These are phyloP conservation scores for Populus alba DNA, from an alignment of 345 rosid genomes.

Conservation along the genomic window DNA sequence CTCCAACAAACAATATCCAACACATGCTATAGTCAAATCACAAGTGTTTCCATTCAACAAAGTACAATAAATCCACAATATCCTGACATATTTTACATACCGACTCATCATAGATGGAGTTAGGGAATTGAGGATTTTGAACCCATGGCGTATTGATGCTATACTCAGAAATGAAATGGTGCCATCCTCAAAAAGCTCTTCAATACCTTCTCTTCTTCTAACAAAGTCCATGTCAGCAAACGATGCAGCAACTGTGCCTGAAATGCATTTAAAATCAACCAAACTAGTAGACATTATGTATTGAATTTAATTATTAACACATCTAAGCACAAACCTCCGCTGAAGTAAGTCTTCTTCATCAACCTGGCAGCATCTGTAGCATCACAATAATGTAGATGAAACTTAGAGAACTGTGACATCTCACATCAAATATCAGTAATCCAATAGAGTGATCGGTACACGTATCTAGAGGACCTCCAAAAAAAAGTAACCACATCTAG, in stretches of 20 bases:
- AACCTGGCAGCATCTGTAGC: constrained; percentile 78
- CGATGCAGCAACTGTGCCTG: constrained; percentile 92
- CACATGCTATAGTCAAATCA: too few species aligned
- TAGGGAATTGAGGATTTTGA: constrained; percentile 67
- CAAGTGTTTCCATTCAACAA: not conserved
- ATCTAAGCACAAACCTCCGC: constrained; percentile 74
- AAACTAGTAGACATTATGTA: not conserved
- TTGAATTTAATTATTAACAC: constrained; percentile 3
- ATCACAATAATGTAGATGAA: constrained; percentile 13
- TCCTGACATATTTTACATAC: constrained; percentile 34
- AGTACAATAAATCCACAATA: not conserved
- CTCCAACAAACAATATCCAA: too few species aligned
- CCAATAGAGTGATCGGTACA: not conserved
- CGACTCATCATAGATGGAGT: constrained; percentile 57
- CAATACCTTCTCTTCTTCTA: constrained; percentile 76
- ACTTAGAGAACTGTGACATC: not conserved
- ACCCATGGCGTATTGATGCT: constrained; percentile 77
- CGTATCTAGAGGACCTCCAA: not conserved
- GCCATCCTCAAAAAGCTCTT: constrained; percentile 92
- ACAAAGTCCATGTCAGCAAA: constrained; percentile 95
- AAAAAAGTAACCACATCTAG: not conserved
- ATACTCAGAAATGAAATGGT: constrained; percentile 81
- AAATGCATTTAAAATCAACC: constrained; percentile 12
- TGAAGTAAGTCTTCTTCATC: constrained; percentile 77
- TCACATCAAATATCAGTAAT: not conserved